Conservation (phyloP, 768 basidiomycete genomes). For the Naganishia onofrii region DNA sequence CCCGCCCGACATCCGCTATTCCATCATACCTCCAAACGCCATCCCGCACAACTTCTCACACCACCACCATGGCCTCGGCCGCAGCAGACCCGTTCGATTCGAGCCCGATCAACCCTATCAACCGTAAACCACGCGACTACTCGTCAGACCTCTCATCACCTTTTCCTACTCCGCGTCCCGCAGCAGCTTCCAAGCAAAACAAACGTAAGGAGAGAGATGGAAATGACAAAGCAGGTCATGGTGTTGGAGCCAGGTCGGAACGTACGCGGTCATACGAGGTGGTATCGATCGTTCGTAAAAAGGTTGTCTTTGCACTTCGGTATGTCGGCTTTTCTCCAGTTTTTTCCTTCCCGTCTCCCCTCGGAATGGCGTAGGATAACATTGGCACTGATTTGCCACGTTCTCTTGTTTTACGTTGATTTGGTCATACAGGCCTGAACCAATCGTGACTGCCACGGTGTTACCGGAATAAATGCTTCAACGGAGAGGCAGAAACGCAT, state of each 20-base stretch:
- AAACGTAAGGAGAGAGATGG: neutral
- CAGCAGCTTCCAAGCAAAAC: neutral
- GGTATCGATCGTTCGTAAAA: slow-evolving; percentile 47
- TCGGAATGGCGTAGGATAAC: neutral
- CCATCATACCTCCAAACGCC: slow-evolving; percentile 19
- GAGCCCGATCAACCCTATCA: slow-evolving; percentile 30
- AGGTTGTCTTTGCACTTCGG: slow-evolving; percentile 50
- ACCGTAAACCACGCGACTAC: slow-evolving; percentile 39
- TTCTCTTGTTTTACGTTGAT: neutral
- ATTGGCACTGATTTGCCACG: neutral
- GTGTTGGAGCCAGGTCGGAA: slow-evolving; percentile 4
- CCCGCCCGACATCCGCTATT: slow-evolving; percentile 31
- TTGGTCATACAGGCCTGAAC: slow-evolving; percentile 46
- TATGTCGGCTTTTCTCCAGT: slow-evolving; percentile 31
- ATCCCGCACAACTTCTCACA: slow-evolving; percentile 6
- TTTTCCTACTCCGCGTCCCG: slow-evolving; percentile 21
- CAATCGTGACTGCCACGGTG: slow-evolving; percentile 49
- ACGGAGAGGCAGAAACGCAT: neutral
- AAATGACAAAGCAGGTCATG: neutral
- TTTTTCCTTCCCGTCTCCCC: neutral
- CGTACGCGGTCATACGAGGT: slow-evolving; percentile 46
- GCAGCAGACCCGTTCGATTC: neutral
- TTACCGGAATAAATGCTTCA: slow-evolving; percentile 41
- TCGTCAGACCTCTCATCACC: slow-evolving; percentile 43
- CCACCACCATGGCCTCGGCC: neutral